Percentiles rank a stretch among this genome's conserved stretches.
These are phyloP conservation scores for Brachypodium distachyon DNA, from an alignment of 202 grass and related monocot species.

Conservation along the genomic window DNA sequence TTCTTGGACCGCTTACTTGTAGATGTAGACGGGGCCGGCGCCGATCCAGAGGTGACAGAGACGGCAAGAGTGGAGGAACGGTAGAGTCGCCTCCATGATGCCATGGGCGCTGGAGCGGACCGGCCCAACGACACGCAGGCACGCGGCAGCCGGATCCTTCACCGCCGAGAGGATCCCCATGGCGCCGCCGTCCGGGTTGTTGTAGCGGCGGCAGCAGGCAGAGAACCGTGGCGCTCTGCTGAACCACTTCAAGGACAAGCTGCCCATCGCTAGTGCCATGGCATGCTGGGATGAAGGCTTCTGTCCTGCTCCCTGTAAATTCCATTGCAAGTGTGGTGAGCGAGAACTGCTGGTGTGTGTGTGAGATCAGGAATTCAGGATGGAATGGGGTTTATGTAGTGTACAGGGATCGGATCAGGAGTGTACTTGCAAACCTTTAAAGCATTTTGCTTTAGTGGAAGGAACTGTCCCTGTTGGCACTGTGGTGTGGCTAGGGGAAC, in stretches of 20 bases:
- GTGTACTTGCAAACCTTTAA: background rate
- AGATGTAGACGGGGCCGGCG: background rate
- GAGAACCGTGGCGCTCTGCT: too few species aligned
- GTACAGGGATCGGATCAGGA: background rate
- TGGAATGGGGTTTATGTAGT: background rate
- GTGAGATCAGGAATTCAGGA: background rate
- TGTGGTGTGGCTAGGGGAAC: background rate
- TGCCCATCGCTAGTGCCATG: background rate
- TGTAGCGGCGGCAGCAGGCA: background rate
- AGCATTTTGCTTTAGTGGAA: background rate
- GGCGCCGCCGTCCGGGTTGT: background rate
- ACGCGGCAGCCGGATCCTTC: background rate
- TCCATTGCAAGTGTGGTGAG: background rate
- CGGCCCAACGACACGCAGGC: background rate
- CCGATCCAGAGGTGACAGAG: background rate
- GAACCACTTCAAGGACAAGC: background rate
- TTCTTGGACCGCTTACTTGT: background rate
- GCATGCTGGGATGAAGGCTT: background rate
- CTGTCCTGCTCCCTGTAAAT: background rate
- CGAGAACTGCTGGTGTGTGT: too few species aligned
- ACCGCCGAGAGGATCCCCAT: background rate
- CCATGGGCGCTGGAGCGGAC: background rate
- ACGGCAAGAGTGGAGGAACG: too few species aligned
- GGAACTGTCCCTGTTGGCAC: background rate
- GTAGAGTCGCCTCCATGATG: background rate